These are phyloP conservation scores for Teunomyces pallodes DNA, from an alignment of 805 yeast species.

Conservation along the genomic window DNA sequence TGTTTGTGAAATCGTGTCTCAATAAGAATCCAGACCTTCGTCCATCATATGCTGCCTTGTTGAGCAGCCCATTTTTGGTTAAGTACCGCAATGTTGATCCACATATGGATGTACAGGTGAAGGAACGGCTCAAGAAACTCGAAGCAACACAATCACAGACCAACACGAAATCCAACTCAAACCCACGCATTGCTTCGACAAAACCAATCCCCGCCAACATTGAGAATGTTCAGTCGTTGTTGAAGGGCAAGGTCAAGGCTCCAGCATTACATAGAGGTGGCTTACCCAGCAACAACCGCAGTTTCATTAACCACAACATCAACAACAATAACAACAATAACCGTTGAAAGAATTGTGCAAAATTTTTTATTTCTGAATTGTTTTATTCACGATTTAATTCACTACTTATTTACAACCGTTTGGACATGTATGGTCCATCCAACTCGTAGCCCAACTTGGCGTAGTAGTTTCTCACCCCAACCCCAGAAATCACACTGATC, in stretches of 20 bases:
- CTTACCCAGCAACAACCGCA: conserved; percentile 16
- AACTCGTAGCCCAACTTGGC: conserved; percentile 85
- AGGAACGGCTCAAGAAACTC: conserved; percentile 13
- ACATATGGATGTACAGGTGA: conserved; percentile 30
- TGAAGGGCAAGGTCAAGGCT: conserved; percentile 40
- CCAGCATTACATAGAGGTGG: conserved; percentile 47
- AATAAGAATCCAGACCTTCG: conserved; percentile 78
- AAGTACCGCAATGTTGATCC: conserved; percentile 42
- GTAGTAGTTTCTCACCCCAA: conserved; percentile 95
- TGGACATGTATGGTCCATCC: conserved; percentile 99
- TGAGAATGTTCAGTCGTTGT: conserved; percentile 39
- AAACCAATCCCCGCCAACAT: conserved; percentile 11
- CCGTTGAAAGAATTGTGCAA: neutral
- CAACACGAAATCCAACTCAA: conserved; percentile 8
- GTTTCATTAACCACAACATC: conserved; percentile 6
- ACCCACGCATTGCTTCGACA: conserved; percentile 3
- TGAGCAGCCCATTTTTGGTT: conserved; percentile 81
- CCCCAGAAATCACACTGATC: conserved; percentile 93
- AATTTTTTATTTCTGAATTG: neutral
- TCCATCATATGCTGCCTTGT: conserved; percentile 73
- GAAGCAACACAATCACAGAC: conserved; percentile 20
- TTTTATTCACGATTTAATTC: conserved; percentile 1
- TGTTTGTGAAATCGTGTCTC: conserved; percentile 74
- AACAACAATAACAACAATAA: neutral
- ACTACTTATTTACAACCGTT: conserved; percentile 14